Evolutionary conservation across 106 monocot species (phyloP).

Genomic region (Cymbidium sinense): DNA sequence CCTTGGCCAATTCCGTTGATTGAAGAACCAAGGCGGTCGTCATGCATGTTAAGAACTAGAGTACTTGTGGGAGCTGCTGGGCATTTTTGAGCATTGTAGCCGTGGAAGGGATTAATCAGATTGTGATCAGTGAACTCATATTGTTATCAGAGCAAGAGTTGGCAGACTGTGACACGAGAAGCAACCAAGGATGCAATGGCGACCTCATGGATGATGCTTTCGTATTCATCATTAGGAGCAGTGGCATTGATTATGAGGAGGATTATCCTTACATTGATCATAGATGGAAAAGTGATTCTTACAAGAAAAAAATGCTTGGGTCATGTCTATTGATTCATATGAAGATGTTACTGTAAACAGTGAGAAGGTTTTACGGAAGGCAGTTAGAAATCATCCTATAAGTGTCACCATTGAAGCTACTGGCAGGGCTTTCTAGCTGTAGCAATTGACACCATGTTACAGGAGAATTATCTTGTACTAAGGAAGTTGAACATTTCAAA

Average conservation of each 20-base stretch:
- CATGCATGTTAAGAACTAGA: conserved; percentile 65
- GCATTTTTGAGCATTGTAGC: conserved; percentile 63
- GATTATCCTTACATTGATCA: conserved; percentile 52
- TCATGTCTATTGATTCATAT: conserved; percentile 35
- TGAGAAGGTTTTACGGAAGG: conserved; percentile 34
- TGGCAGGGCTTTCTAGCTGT: conserved; percentile 37
- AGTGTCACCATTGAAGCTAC: conserved; percentile 41
- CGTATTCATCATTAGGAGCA: conserved; percentile 58
- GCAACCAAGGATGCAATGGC: conserved; percentile 64
- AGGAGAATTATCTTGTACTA: too few species aligned
- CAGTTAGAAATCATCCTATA: conserved; percentile 33
- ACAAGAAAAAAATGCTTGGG: conserved; percentile 36
- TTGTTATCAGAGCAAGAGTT: conserved; percentile 64
- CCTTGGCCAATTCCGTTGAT: conserved; percentile 58
- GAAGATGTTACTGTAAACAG: conserved; percentile 44
- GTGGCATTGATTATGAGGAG: conserved; percentile 61
- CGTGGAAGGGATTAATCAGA: conserved; percentile 67
- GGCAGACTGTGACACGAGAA: conserved; percentile 58
- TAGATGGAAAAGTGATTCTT: conserved; percentile 21
- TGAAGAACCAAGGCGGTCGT: conserved; percentile 78
- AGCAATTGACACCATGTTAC: conserved; percentile 63
- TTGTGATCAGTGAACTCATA: conserved; percentile 45
- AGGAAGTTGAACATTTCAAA: too few species aligned
- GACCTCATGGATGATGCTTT: conserved; percentile 74
- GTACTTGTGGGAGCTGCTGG: conserved; percentile 80